Evolutionary conservation across 1,284 basidiomycete species (phyloP), one percentile per base, ranked within the genome.

Genomic region (Austroboletus rostrupii): DNA sequence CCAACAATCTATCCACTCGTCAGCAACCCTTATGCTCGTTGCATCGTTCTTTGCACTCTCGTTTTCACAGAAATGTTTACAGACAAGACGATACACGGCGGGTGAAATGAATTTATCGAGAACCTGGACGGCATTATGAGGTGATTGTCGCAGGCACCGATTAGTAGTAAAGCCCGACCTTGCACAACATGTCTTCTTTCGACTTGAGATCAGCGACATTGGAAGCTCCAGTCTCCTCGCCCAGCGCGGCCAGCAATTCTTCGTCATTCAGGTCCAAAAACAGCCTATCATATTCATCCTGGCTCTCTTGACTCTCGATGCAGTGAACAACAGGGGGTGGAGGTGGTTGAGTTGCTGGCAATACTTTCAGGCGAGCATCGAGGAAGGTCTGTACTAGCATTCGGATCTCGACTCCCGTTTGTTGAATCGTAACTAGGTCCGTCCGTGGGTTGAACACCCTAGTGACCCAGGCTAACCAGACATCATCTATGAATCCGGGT

Each of bases 1-100:
- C 90, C 90, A 95, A 59, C 84, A 87, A 54, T 85, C 80, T 19
- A 92, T 77, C 69, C 90, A 81, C 35, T 72, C 63, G 55, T 82
- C 78, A 56, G 69, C 67, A 49, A 65, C 67, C 40, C 52, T 57
- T 47, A 61, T 56, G 16, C 58, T 63, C 16, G 59, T 59, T 17
- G 72, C 71, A 4, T 64, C 57, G 36, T 61, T 52, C 40, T 59
- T 63, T 14, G 61, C 59, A 16, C 58, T 53, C 19, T 67, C 62
- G 31, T 67, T 70, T 33, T 70, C 62, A 2, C 72, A 69, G 58
- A 79, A 62, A 63, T 72, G 59, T 59, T 78, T 81, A 28, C 81
- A 81, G 16, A 87, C 67, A 19, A 86, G 71, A 10, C 77, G 73
- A 64, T 84, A 89, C 37, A 91, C 77, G 3, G 76, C 72, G 0